Conservation (phyloP, 768 basidiomycete genomes). For the Dendrothele bispora region DNA sequence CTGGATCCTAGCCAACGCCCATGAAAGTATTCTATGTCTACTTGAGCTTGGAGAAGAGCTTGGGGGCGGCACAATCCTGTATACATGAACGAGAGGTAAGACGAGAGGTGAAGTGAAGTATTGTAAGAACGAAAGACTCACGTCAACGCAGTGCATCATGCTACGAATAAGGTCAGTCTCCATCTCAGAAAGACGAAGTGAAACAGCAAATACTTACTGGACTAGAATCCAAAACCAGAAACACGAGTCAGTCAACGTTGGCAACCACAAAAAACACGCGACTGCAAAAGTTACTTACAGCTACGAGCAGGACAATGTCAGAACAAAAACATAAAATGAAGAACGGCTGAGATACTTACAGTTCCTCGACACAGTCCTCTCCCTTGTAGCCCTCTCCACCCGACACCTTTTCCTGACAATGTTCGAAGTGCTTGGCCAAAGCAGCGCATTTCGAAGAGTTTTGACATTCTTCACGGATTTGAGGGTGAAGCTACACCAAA, state of each 20-base stretch:
- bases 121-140: too few species aligned
- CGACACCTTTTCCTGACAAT: slow-evolving; percentile 87
- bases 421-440: slow-evolving; percentile 79
- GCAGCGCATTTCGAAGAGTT: slow-evolving; percentile 62
- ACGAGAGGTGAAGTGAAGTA: too few species aligned
- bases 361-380: slow-evolving; percentile 92
- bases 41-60: slow-evolving; percentile 77
- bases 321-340: slow-evolving; percentile 7
- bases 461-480: slow-evolving; percentile 76
- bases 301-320: slow-evolving; percentile 17
- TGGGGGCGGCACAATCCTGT: slow-evolving; percentile 65
- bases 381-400: slow-evolving; percentile 82
- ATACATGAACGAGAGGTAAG: slow-evolving; percentile 33
- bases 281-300: slow-evolving; percentile 27
- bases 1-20: too few species aligned
- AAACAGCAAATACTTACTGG: slow-evolving; percentile 55
- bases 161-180: background rate
- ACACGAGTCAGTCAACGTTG: background rate
- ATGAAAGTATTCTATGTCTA: slow-evolving; percentile 23
- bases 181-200: background rate
- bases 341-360: slow-evolving; percentile 55
- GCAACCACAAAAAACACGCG: slow-evolving; percentile 9
- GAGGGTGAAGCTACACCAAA: slow-evolving; percentile 43
- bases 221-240: slow-evolving; percentile 32
- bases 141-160: slow-evolving; percentile 9